Conservation (phyloP, 495 filamentous ascomycete genomes). For the Podospora pseudoanserina region DNA sequence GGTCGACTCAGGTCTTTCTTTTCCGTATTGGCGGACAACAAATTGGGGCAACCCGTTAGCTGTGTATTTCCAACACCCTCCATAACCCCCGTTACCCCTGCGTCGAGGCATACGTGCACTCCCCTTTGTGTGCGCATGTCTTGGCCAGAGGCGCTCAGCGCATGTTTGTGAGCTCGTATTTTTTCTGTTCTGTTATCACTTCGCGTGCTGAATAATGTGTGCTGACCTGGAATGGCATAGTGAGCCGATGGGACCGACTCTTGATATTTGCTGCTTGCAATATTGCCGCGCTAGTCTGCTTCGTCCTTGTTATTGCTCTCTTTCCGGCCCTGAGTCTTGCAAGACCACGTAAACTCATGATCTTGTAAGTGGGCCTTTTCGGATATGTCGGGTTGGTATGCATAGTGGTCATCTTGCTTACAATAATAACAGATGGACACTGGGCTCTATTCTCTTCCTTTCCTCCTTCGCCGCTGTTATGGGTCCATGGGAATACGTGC, state of each 20-base stretch:
- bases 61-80: slow-evolving; percentile 7
- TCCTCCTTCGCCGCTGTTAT: slow-evolving; percentile 91
- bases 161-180: background rate
- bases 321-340: slow-evolving; percentile 69
- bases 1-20: slow-evolving; percentile 50
- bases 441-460: slow-evolving; percentile 87
- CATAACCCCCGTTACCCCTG: background rate
- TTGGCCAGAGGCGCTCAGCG: background rate
- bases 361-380: slow-evolving; percentile 69
- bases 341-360: slow-evolving; percentile 88
- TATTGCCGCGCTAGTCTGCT: slow-evolving; percentile 82
- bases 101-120: background rate
- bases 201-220: background rate
- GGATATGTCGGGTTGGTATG: background rate
- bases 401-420: slow-evolving; percentile 11
- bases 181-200: background rate
- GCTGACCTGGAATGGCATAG: slow-evolving; percentile 43
- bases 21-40: background rate
- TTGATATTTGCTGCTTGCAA: slow-evolving; percentile 91
- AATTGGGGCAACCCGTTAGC: slow-evolving; percentile 22
- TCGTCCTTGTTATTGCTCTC: slow-evolving; percentile 84
- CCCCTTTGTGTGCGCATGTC: background rate
- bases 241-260: slow-evolving; percentile 95
- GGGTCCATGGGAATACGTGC: slow-evolving; percentile 76
- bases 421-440: slow-evolving; percentile 69